Conservation (phyloP, 208 protist species). For the Leishmania turanica region DNA sequence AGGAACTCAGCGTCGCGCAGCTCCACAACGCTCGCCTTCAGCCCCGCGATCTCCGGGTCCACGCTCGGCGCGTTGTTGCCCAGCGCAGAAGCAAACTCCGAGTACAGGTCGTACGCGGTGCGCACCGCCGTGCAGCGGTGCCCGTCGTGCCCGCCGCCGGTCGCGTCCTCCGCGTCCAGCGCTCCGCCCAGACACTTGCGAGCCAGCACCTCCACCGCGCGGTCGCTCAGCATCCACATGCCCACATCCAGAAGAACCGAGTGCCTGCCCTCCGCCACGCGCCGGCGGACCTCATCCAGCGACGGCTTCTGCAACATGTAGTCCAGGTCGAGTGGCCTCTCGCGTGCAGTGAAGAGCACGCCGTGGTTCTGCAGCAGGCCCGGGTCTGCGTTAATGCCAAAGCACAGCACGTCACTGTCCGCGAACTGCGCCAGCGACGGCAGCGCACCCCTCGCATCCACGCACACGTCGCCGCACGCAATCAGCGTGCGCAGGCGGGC, state of each 20-base stretch:
- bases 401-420: constrained; percentile 53
- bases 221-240: constrained; percentile 57
- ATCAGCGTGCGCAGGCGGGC: constrained; percentile 42
- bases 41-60: constrained; percentile 11
- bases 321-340: constrained; percentile 27
- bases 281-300: constrained; percentile 25
- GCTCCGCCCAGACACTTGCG: constrained; percentile 20
- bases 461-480: constrained; percentile 45
- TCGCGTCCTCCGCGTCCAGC: not conserved
- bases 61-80: constrained; percentile 17
- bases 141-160: not conserved
- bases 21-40: constrained; percentile 42
- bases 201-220: constrained; percentile 36
- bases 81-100: constrained; percentile 41
- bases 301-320: constrained; percentile 69
- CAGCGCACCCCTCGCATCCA: constrained; percentile 13
- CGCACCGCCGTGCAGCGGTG: constrained; percentile 14
- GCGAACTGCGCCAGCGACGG: constrained; percentile 21
- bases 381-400: constrained; percentile 33
- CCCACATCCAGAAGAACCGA: constrained; percentile 40
- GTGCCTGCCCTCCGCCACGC: constrained; percentile 10
- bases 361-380: constrained; percentile 34
- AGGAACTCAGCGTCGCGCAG: constrained; percentile 37
- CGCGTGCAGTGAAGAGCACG: constrained; percentile 43
- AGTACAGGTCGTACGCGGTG: constrained; percentile 45